Percentiles rank a stretch among this genome's conserved stretches.
phyloP scores from a whole-genome alignment of 257 asterid genomes.

The Phtheirospermum japonicum region DNA sequence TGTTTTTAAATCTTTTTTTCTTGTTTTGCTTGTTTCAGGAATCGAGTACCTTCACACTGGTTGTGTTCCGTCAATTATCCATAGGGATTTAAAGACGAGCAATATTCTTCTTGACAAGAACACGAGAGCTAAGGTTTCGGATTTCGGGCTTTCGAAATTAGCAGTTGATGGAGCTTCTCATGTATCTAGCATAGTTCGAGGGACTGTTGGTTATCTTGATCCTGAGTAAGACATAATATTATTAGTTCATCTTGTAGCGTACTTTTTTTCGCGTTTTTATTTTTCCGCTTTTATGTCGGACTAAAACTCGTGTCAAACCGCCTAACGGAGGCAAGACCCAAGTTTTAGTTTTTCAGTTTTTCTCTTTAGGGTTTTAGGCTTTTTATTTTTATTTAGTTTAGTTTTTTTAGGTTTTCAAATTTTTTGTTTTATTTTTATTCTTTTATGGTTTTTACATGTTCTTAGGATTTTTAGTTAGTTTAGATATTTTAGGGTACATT shows the following conservation, averaged over 20 bases:
- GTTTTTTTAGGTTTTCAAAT: too few relatives aligned
- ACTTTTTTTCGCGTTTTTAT: background rate
- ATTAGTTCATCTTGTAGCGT: background rate
- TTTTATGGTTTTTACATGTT: too few relatives aligned
- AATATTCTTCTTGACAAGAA: constrained; percentile 92
- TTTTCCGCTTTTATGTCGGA: background rate
- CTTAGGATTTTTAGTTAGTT: too few relatives aligned
- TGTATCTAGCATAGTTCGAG: constrained; percentile 97
- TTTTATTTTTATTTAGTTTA: too few relatives aligned
- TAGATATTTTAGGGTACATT: too few relatives aligned
- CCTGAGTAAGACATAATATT: constrained; percentile 67
- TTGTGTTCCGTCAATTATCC: constrained; percentile 92
- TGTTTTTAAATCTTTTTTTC: background rate
- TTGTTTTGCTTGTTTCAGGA: constrained; percentile 51
- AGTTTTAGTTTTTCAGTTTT: too few relatives aligned
- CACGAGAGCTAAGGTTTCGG: constrained; percentile 94
- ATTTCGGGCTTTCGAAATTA: constrained; percentile 96
- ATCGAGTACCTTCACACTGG: constrained; percentile 98
- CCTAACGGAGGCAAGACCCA: too few relatives aligned
- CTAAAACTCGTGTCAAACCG: too few relatives aligned
- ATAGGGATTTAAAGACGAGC: constrained; percentile 92
- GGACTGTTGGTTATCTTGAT: constrained; percentile 98
- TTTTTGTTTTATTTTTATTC: too few relatives aligned
- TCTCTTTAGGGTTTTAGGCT: too few relatives aligned
- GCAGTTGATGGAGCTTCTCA: constrained; percentile 98